Percentiles rank a stretch among this genome's conserved stretches.
These are phyloP conservation scores for Carex sylvatica DNA, from an alignment of 202 grass and related monocot species.

Conservation along the genomic window DNA sequence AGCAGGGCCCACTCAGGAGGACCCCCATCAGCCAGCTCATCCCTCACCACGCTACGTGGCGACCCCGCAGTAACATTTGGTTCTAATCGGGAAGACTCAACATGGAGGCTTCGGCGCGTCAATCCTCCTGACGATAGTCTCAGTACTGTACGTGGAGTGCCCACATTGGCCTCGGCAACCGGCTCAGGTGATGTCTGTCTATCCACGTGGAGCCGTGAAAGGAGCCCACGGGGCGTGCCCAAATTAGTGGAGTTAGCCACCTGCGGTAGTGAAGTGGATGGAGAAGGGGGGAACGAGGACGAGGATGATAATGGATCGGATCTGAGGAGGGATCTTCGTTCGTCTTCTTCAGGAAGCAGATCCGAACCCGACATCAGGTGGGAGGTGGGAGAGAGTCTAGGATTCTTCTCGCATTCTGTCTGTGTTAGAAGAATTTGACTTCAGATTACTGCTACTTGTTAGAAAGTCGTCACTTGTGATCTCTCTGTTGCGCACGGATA, in stretches of 20 bases:
- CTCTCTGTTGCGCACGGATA: neutral
- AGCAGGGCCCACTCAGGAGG: constrained; percentile 98
- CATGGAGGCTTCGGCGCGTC: constrained; percentile 13
- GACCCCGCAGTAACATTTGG: constrained; percentile 12
- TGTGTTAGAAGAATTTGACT: constrained; percentile 13
- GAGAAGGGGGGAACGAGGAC: constrained; percentile 37
- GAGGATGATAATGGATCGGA: constrained; percentile 40
- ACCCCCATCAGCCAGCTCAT: constrained; percentile 74
- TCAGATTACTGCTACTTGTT: neutral
- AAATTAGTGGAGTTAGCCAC: neutral
- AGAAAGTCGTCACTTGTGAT: neutral
- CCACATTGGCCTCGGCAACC: constrained; percentile 36
- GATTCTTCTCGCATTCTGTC: constrained; percentile 10
- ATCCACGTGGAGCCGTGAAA: neutral
- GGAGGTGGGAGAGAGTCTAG: constrained; percentile 1
- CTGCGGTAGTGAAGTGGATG: constrained; percentile 21
- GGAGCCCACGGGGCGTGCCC: constrained; percentile 20
- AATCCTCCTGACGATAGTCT: constrained; percentile 33
- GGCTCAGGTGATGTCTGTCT: constrained; percentile 30
- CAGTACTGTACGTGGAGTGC: constrained; percentile 44
- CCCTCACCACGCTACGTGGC: constrained; percentile 44
- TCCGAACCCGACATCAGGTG: constrained; percentile 51
- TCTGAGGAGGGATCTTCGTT: constrained; percentile 28
- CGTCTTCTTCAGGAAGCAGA: constrained; percentile 31
- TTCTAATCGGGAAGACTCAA: constrained; percentile 17